Percentiles rank a stretch among this genome's conserved stretches.
These are phyloP conservation scores for Hanseniaspora uvarum DNA, from an alignment of 1,139 yeast genomes.

Conservation along the genomic window DNA sequence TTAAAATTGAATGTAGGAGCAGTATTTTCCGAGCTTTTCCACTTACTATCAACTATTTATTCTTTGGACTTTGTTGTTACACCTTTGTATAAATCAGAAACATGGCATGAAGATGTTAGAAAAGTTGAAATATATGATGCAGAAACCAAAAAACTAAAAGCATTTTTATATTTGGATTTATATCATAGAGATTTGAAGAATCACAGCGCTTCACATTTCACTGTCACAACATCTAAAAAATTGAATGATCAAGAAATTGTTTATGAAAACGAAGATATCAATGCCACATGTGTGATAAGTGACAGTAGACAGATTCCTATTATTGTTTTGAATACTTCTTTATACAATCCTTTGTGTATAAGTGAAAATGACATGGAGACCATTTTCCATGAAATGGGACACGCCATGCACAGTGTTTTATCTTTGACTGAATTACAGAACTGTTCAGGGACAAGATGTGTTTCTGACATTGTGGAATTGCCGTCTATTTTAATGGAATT, in stretches of 20 bases:
- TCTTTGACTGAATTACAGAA: slow-evolving; percentile 86
- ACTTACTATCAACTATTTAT: slow-evolving; percentile 59
- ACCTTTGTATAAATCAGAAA: slow-evolving; percentile 55
- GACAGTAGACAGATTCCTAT: slow-evolving; percentile 9
- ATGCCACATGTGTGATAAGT: slow-evolving; percentile 25
- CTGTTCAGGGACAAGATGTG: slow-evolving; percentile 88
- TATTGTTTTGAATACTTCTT: slow-evolving; percentile 8
- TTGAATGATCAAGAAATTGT: slow-evolving; percentile 46
- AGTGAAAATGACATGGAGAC: slow-evolving; percentile 74
- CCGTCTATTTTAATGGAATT: slow-evolving; percentile 94
- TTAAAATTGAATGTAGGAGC: slow-evolving; percentile 76
- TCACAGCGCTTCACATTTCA: slow-evolving; percentile 84
- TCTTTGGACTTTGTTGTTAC: slow-evolving; percentile 60
- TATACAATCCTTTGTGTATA: slow-evolving; percentile 22
- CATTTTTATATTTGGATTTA: slow-evolving; percentile 59
- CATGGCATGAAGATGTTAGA: slow-evolving; percentile 85
- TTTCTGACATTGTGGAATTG: slow-evolving; percentile 90
- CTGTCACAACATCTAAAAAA: slow-evolving; percentile 85
- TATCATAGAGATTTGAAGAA: slow-evolving; percentile 54
- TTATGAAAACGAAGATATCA: slow-evolving; percentile 24
- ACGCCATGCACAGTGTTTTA: slow-evolving; percentile 95
- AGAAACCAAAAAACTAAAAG: slow-evolving; percentile 43
- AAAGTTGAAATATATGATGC: slow-evolving; percentile 56
- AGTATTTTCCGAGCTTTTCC: slow-evolving; percentile 71
- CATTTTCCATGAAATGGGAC: slow-evolving; percentile 97